Base-by-base conservation (phyloP, 768 basidiomycete species). In the Pisolithus microcarpus region DNA sequence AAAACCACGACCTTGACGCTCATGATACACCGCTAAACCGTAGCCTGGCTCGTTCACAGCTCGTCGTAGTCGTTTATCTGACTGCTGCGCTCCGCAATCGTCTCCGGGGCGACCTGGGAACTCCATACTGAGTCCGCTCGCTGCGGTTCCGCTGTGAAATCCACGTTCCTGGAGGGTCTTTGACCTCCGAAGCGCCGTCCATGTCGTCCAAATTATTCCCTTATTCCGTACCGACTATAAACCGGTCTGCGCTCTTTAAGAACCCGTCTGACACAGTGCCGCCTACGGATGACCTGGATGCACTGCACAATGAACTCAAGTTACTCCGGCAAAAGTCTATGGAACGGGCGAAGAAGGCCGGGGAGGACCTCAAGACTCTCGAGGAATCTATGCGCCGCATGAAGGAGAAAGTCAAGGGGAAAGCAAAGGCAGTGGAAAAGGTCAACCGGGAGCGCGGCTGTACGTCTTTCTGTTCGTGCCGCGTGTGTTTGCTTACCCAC, bases 351-450 rank as follows among this genome's bases (percentile, higher is more conserved):
- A 81, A 77, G 73, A 89, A 87, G 72, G 89, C 87, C 0, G 78
- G 77, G 30, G 81, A 85, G 61, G 88, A 91, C 73, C 70, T 87
- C 57, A 78, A 75, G 63, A 75, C 79, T 49, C 81, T 91, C 58
- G 81, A 86, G 55, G 87, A 85, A 67, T 84, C 83, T 45, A 82
- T 87, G 78, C 78, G 80, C 48, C 77, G 79, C 53, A 76, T 88
- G 70, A 85, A 80, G 70, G 87, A 88, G 70, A 82, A 79, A 65
- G 84, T 81, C 66, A 78, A 73, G 69, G 84, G 85, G 0, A 89
- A 87, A 65, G 80, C 77, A 47, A 85, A 75, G 66, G 77, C 74
- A n/a, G 64, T 80, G 40, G 85, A 86, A 51, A 87, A 79, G 68
- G 72, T 82, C 53, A 86, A 84, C 70, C 76, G 80, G 46, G 87